phyloP scores from a whole-genome alignment of 768 basidiomycete species.

The Phaeolepiota aurea region DNA sequence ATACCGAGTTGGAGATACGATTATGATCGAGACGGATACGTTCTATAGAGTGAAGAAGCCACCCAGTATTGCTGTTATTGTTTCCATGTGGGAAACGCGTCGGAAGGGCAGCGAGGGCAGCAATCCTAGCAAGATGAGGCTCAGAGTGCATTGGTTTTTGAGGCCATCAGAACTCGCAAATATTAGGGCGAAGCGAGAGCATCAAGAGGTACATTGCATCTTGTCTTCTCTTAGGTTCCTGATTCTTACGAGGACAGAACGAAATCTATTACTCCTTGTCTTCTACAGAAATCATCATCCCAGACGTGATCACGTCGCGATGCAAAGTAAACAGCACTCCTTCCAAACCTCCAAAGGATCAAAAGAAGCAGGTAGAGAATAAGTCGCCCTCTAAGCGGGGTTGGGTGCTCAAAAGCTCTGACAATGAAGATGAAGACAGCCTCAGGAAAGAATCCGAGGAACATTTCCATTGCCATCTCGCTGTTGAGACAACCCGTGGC shows the following conservation, averaged over 20 bases:
- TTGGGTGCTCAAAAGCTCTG: conserved; percentile 10
- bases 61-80: conserved; percentile 63
- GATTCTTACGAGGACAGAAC: too few species aligned
- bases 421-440: conserved; percentile 12
- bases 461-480: conserved; percentile 48
- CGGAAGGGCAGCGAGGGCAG: conserved; percentile 17
- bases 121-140: conserved; percentile 35
- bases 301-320: conserved; percentile 40
- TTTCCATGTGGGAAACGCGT: conserved; percentile 57
- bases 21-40: conserved; percentile 47
- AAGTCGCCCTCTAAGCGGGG: conserved; percentile 6
- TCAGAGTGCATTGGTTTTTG: conserved; percentile 73
- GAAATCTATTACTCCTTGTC: conserved; percentile 66
- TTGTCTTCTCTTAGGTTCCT: too few species aligned
- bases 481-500: conserved; percentile 49
- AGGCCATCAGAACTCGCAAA: conserved; percentile 54
- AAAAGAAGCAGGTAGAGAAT: conserved; percentile 13
- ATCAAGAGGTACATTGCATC: conserved; percentile 51
- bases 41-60: conserved; percentile 28
- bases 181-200: conserved; percentile 51
- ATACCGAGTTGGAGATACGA: conserved; percentile 59
- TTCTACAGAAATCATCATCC: conserved; percentile 37
- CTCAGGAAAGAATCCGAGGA: conserved; percentile 11
- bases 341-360: conserved; percentile 6
- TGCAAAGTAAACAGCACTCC: conserved; percentile 32